These are phyloP conservation scores for Podospora tetraspora DNA, from an alignment of 495 filamentous ascomycete species.

Conservation along the genomic window DNA sequence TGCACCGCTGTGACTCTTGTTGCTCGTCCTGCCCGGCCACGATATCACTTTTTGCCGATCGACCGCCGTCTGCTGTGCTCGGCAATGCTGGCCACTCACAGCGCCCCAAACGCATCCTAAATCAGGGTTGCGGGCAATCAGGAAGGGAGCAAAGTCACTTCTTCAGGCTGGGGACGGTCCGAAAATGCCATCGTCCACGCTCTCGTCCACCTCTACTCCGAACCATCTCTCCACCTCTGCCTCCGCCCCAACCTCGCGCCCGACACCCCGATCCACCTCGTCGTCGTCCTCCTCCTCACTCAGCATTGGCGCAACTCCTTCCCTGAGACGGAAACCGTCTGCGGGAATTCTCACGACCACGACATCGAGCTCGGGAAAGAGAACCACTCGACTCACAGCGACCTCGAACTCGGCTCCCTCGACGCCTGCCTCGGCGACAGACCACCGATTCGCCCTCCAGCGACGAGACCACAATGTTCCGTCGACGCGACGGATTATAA, in stretches of 20 bases:
- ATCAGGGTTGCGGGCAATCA: slow-evolving; percentile 26
- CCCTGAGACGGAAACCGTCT: slow-evolving; percentile 21
- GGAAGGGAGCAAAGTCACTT: slow-evolving; percentile 12
- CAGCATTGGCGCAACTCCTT: neutral
- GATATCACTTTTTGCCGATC: neutral
- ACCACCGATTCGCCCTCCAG: slow-evolving; percentile 26
- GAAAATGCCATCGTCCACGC: slow-evolving; percentile 12
- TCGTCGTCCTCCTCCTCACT: slow-evolving; percentile 2
- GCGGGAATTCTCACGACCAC: slow-evolving; percentile 32
- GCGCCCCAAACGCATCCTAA: slow-evolving; percentile 22
- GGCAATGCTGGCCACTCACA: slow-evolving; percentile 28
- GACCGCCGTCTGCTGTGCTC: slow-evolving; percentile 12
- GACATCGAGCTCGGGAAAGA: slow-evolving; percentile 20
- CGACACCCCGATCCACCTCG: slow-evolving; percentile 1
- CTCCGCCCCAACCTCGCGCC: neutral
- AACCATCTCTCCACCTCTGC: neutral
- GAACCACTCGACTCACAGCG: slow-evolving; percentile 30
- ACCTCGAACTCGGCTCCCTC: slow-evolving; percentile 12
- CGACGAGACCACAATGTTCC: slow-evolving; percentile 41
- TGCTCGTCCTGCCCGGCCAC: slow-evolving; percentile 1
- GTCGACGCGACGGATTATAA: slow-evolving; percentile 27
- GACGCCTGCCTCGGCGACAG: neutral
- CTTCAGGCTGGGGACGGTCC: neutral
- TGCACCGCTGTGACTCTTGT: neutral
- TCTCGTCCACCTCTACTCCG: neutral